Evolutionary conservation across 305 asterid genomes (phyloP).

Genomic region (Fraxinus sp.): DNA sequence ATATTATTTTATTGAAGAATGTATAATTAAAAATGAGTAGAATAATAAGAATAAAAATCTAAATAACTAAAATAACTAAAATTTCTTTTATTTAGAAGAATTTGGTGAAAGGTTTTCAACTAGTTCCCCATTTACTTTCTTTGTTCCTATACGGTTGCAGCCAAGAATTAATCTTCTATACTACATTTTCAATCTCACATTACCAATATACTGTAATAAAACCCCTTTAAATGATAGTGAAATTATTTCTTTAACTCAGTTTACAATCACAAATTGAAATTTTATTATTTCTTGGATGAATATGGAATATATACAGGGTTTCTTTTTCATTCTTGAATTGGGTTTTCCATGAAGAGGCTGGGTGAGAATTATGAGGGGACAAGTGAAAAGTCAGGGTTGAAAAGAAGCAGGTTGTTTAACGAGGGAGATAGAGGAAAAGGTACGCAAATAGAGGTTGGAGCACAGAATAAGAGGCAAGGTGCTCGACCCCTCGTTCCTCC

Average conservation of each 20-base stretch:
- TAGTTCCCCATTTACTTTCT: background rate
- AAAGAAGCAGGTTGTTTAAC: slow-evolving; percentile 38
- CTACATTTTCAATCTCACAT: background rate
- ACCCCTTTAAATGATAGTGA: slow-evolving; percentile 18
- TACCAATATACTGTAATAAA: background rate
- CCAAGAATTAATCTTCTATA: background rate
- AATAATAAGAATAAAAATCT: no score
- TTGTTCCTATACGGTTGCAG: background rate
- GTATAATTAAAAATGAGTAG: no score
- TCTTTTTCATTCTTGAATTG: slow-evolving; percentile 14
- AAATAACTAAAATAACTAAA: no score
- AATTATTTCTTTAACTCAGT: no score
- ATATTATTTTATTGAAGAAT: no score
- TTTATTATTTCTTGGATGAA: slow-evolving; percentile 15
- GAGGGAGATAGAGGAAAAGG: slow-evolving; percentile 27
- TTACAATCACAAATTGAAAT: background rate
- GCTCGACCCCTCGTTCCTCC: slow-evolving; percentile 46
- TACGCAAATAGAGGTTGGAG: slow-evolving; percentile 39
- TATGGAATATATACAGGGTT: background rate
- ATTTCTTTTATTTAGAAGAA: no score
- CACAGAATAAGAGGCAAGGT: slow-evolving; percentile 28
- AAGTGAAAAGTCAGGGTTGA: slow-evolving; percentile 25
- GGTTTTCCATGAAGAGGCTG: slow-evolving; percentile 46
- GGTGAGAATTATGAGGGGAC: slow-evolving; percentile 28
- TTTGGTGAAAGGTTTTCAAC: no score